Evolutionary conservation across 257 asterid genomes (phyloP), one percentile per base, ranked within the genome.

Genomic region (Solanum tarapatanum): DNA sequence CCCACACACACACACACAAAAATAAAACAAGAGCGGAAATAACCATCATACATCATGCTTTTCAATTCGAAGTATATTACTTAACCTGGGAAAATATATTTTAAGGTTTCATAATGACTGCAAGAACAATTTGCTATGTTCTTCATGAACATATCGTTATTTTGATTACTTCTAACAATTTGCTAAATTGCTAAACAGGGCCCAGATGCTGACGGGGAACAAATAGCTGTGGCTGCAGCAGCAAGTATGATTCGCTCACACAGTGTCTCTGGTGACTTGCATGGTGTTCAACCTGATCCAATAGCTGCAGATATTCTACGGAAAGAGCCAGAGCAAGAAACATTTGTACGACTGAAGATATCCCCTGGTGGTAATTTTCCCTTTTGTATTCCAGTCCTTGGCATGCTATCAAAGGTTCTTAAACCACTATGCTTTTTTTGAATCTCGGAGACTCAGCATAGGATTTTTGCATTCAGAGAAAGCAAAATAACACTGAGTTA

Each of bases 291-390:
- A 91, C 97, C 99, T 85, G 98, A 96, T 88, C 99, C 98, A 73
- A 95, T 96, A 41, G 98, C 99, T 88, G 98, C 99, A 84, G 98
- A 95, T 91, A 94, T 96, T 74, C 92, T 96, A 33, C 93, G 99
- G 92, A 96, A 94, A 92, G 98, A 93, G 87, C 99, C 99, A 37
- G 98, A 96, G 91, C 99, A 96, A 3, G 99, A 95, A 89, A 94
- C 95, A 84, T 96, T 96, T 92, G 98, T 95, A 84, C 96, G 95
- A 87, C 87, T 96, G 92, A 94, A 82, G 90, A 97, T 95, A 82
- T 93, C 98, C 41, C 99, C 99, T 11, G 60, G 87, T 12, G 99
- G 99, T 97, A 95, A 86, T 55, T 89, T 73, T 70, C 82, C 83
- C 84, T 89, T 84, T 82, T 60, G 86, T 73, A 86, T 84, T 55